Evolutionary conservation across 495 filamentous ascomycete species (phyloP), one percentile per base, ranked within the genome.

Genomic region (Thermochaetoides thermophila): DNA sequence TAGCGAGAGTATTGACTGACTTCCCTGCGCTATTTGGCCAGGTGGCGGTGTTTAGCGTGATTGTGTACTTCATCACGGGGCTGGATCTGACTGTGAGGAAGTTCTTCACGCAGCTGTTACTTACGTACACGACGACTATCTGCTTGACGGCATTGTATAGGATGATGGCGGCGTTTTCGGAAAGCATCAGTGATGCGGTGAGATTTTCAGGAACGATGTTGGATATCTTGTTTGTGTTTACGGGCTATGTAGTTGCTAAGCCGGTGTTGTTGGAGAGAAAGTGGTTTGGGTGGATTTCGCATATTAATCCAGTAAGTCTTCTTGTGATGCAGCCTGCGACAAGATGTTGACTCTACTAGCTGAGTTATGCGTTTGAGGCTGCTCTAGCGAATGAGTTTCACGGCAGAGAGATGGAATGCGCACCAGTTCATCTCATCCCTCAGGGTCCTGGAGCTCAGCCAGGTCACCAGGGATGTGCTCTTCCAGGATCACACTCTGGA

Each of bases 51-150:
- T 91, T 87, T 52, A 64, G 78, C 35, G 35, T 86, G 17, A 66
- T 89, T 23, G 68, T 89, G 13, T 87, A 84, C 59, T 85, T 78
- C 45, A 84, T 84, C 77, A 59, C 56, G 15, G 68, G 71, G 17
- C 70, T 93, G 9, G 57, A 68, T 17, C 58, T 73, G 17, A 75
- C 75, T 1, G 57, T 82, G 4, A 81, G 78, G 3, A 79, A 86
- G 34, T 93, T 91, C 56, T 91, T 93, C 53, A 91, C 86, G 39
- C 72, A 64, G 26, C 50, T 80, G 3, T 55, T 87, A 2, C 51
- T 71, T 18, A 53, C 64, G 13, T 68, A 83, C 35, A 39, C 65
- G 1, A 50, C 78, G 2, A 84, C 81, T 0, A 71, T 89, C 17
- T 46, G 43, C 28, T 34, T 55, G 35, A 52, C 46, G 4, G 70